Percentiles rank a stretch among this genome's conserved stretches.
Evolutionary conservation across 2,329 filamentous ascomycete species (phyloP).

Genomic region (Aureobasidium sp.): DNA sequence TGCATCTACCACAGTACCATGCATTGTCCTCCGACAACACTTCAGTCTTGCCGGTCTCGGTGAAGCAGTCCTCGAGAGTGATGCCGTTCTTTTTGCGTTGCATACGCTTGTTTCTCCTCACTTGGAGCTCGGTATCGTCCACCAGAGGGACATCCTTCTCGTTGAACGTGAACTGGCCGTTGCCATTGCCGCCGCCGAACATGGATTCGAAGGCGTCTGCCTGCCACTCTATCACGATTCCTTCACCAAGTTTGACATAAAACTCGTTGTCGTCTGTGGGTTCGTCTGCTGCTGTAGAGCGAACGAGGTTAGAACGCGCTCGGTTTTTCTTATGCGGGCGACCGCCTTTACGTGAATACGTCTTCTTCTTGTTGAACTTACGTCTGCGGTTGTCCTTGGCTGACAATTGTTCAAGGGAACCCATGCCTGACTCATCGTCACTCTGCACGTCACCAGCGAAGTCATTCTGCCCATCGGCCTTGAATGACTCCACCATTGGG

Average conservation of each 20-base stretch:
- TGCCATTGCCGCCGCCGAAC: slow-evolving; percentile 48
- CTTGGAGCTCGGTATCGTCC: slow-evolving; percentile 50
- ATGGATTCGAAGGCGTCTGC: slow-evolving; percentile 60
- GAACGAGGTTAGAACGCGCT: slow-evolving; percentile 2
- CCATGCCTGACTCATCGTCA: slow-evolving; percentile 10
- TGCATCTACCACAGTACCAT: slow-evolving; percentile 96
- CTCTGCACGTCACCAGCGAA: slow-evolving; percentile 13
- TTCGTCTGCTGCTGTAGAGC: slow-evolving; percentile 25
- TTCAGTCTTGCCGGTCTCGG: slow-evolving; percentile 91
- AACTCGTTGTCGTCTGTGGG: slow-evolving; percentile 13
- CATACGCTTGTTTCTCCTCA: slow-evolving; percentile 53
- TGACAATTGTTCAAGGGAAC: slow-evolving; percentile 9
- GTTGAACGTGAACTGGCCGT: slow-evolving; percentile 54
- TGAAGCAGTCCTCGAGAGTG: slow-evolving; percentile 79
- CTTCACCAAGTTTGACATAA: slow-evolving; percentile 67
- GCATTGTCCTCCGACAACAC: slow-evolving; percentile 90
- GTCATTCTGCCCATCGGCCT: not conserved
- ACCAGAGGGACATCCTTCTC: slow-evolving; percentile 46
- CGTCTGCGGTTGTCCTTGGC: slow-evolving; percentile 9
- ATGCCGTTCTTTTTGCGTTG: slow-evolving; percentile 66
- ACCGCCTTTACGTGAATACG: slow-evolving; percentile 19
- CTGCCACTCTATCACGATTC: slow-evolving; percentile 79
- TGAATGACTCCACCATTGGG: slow-evolving; percentile 1
- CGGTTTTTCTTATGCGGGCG: not conserved
- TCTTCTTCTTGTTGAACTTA: slow-evolving; percentile 14